Base-by-base conservation (phyloP, 225 moss, liverwort and hornwort species). In the Rhytidiadelphus loreus region DNA sequence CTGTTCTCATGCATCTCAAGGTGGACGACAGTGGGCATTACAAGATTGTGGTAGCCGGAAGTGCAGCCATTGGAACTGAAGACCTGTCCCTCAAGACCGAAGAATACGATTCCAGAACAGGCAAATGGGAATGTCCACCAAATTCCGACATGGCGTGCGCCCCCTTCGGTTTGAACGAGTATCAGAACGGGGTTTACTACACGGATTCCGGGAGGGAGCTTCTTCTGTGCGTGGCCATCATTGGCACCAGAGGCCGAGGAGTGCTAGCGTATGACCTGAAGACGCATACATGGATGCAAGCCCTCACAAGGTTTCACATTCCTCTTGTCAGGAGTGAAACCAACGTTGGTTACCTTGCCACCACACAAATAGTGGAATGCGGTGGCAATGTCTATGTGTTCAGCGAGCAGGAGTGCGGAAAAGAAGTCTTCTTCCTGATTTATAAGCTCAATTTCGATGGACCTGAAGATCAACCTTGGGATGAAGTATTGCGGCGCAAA, bases 341-440 rank as follows among this genome's bases (percentile, higher is more conserved):
- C 20, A 83, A 74, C 16, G 35, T 83, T 37, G 68, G 90, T 15
- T 52, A 80, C n/a, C 80, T 92, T 19, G 86, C 90, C 32, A 89
- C 89, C 33, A 83, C 89, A 0, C 92, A 94, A 22, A 84, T 94
- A 8, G 68, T 94, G 23, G 87, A 72, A 44, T 91, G 90, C 22
- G 91, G 90, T 1, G 87, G 88, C 6, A 80, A 33, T 10, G 87
- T 91, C 37, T 91, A 50, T 25, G 85, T 94, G 48, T 91, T 92
- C 81, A 90, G 91, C 35, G 92, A 92, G 87, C 92, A 92, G 86
- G 92, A 94, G 46, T 90, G 86, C 30, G 90, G 90, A 9, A 84
- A 71, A 24, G 91, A 91, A 28, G 92, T 92, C 2, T 91, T 83
- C 78, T 91, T 91, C 41, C 46, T 88, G 79, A 61, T 94, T 29